Conservation (phyloP, 441 rosid genomes). For the Croton setiger region DNA sequence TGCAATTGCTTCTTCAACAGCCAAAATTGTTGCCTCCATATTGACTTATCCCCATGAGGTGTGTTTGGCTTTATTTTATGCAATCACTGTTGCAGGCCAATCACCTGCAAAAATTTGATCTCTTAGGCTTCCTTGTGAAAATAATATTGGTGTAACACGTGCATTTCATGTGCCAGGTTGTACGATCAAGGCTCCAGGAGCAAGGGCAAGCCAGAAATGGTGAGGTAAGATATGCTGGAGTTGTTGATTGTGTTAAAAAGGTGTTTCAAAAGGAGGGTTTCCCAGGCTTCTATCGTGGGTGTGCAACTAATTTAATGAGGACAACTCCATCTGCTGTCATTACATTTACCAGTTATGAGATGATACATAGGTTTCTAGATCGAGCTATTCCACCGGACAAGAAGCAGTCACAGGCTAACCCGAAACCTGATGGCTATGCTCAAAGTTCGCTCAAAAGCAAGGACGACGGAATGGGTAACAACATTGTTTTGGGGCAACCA, state of each 20-base stretch:
- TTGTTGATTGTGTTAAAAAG: conserved; percentile 71
- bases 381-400: conserved; percentile 39
- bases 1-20: conserved; percentile 72
- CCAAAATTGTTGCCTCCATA: conserved; percentile 81
- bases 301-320: conserved; percentile 85
- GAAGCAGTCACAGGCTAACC: conserved; percentile 29
- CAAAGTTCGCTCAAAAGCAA: conserved; percentile 19
- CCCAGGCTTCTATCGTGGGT: conserved; percentile 90
- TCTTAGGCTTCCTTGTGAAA: neutral
- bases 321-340: conserved; percentile 93
- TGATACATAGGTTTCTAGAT: conserved; percentile 60
- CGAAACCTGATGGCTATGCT: conserved; percentile 21
- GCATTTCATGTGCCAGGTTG: conserved; percentile 48
- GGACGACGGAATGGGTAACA: conserved; percentile 28
- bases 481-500: conserved; percentile 29
- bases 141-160: conserved; percentile 14
- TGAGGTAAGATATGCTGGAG: conserved; percentile 53
- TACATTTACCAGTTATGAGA: conserved; percentile 91
- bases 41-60: conserved; percentile 94
- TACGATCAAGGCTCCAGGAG: conserved; percentile 97
- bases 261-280: conserved; percentile 70
- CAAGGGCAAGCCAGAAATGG: conserved; percentile 69
- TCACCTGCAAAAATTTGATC: neutral
- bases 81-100: neutral
- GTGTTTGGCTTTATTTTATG: conserved; percentile 10